A percentile compares a stretch with the other conserved stretches of the same genome.
Conservation (phyloP, 164 flowering plant genomes). For the Warburgia ugandensis region DNA sequence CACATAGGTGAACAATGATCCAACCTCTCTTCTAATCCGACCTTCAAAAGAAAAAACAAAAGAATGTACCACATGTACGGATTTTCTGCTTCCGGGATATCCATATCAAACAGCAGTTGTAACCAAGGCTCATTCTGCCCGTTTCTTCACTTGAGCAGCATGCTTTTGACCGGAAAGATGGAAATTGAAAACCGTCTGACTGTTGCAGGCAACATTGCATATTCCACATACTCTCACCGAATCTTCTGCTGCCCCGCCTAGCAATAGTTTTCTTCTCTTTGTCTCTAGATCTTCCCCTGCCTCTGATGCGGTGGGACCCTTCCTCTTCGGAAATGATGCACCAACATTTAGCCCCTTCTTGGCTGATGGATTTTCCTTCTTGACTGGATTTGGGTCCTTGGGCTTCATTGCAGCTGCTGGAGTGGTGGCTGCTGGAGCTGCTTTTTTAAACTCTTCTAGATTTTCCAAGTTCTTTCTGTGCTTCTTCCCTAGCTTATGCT, state of each 20-base stretch:
- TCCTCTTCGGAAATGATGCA: conserved; percentile 19
- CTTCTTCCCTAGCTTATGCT: conserved; percentile 54
- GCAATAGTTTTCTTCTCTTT: conserved; percentile 44
- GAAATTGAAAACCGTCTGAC: conserved; percentile 41
- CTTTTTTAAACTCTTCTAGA: conserved; percentile 9
- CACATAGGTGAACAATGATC: too few species aligned
- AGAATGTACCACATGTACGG: too few species aligned
- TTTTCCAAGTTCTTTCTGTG: conserved; percentile 51
- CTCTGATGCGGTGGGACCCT: conserved; percentile 14
- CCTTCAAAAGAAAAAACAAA: too few species aligned
- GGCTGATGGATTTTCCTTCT: conserved; percentile 19
- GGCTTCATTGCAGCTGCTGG: neutral
- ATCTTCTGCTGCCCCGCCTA: conserved; percentile 47
- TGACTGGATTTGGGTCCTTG: conserved; percentile 21
- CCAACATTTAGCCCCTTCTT: conserved; percentile 7
- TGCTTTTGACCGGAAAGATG: conserved; percentile 55
- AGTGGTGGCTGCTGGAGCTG: neutral
- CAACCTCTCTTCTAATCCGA: too few species aligned
- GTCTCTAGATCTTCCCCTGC: conserved; percentile 43
- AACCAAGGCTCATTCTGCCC: neutral
- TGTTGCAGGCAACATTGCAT: conserved; percentile 63
- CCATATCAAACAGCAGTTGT: conserved; percentile 1
- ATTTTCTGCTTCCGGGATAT: too few species aligned
- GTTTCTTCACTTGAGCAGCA: conserved; percentile 28
- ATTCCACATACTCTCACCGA: conserved; percentile 38